phyloP scores from a whole-genome alignment of 2,329 filamentous ascomycete species.

The Colletotrichum paranaense region DNA sequence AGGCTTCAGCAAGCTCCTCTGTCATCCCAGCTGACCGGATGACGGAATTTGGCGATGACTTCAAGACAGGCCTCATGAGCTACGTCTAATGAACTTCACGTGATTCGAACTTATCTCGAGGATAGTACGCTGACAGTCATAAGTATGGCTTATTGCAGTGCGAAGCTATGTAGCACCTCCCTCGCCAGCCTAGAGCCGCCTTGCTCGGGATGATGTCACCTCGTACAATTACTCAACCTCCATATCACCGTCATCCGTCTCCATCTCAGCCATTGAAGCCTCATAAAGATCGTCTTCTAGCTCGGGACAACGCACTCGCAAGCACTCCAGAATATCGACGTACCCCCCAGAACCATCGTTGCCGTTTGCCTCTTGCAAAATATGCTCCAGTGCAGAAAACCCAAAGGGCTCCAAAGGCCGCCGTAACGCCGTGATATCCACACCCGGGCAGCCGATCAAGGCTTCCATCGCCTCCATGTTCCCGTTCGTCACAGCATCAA shows the following conservation, averaged over 20 bases:
- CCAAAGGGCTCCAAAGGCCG: neutral
- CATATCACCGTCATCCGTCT: neutral
- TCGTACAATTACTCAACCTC: neutral
- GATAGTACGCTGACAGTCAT: neutral
- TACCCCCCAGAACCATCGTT: neutral
- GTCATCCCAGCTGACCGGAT: neutral
- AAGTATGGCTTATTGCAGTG: neutral
- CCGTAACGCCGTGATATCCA: neutral
- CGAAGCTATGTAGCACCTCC: neutral
- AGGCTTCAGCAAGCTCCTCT: neutral
- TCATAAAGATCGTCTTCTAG: neutral
- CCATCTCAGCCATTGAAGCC: neutral
- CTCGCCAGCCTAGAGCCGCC: neutral
- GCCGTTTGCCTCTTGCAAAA: neutral
- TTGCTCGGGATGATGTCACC: neutral
- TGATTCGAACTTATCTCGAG: neutral
- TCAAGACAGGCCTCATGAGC: neutral
- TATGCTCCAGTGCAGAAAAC: neutral
- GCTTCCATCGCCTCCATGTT: neutral
- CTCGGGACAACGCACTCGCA: neutral
- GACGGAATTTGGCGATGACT: neutral
- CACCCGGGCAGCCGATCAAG: neutral
- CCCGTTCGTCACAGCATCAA: neutral
- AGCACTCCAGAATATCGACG: neutral
- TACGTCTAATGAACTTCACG: neutral